Base-by-base conservation (phyloP, 495 filamentous ascomycete genomes). In the Penicillium longicatenatum region DNA sequence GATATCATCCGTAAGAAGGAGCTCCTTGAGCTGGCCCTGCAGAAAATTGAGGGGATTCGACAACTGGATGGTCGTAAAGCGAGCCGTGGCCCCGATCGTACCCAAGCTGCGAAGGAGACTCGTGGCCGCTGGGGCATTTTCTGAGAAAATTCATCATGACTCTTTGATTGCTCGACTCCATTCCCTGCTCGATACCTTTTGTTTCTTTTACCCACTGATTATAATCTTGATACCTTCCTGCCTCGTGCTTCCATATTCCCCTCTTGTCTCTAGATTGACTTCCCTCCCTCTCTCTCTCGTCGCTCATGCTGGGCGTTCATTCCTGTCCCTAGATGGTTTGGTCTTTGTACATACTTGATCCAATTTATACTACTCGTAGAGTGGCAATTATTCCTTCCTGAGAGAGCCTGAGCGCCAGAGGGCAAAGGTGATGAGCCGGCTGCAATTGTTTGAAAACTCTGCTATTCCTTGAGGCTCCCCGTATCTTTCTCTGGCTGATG, bases 1-100 rank as follows among this genome's bases (percentile, higher is more conserved):
- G 94, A 98, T 59, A 84, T 97, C 46, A 93, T 97, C 65, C 80
- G 83, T 53, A 82, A 92, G 62, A 99, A 99, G 76, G 92, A 97
- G 69, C 79, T 97, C 39, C 80, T 99, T 1, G 93, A 98, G 74
- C 76, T 97, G 52, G 94, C 93, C 11, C 76, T 99, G 21, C 85
- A 88, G 71, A 97, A 99, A 80, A 97, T 97, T 79, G 91, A 98
- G 64, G 86, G 88, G 35, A 75, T 98, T 60, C 81, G 90, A 53
- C 85, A 88, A 48, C 74, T 98, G 19, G 91, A 97, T 61, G 79
- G 78, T 19, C 75, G 76, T 57, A 69, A 59, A 22, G 66, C 63
- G 50, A 62, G 68, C 2, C 63, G 71, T 4, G 61, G 59, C 21
- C 11, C 65, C 20, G 72, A 76, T 17, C 67, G 71, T 53, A 61